Percentiles rank a stretch among this genome's conserved stretches.
Evolutionary conservation across 2,329 filamentous ascomycete genomes (phyloP).

Genomic region (Samsoniella hepiali): DNA sequence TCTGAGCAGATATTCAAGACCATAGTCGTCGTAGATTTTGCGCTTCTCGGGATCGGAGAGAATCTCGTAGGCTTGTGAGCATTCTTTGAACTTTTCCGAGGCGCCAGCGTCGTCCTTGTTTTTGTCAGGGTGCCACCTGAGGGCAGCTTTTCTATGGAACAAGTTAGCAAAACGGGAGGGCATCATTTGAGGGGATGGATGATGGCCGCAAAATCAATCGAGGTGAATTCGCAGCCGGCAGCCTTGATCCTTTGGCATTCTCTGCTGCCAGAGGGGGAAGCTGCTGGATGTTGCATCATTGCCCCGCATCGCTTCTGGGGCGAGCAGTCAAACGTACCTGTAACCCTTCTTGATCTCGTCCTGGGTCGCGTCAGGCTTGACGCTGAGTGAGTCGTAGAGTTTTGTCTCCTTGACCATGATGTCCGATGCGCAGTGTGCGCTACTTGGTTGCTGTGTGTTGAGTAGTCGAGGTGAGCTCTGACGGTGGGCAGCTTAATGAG

Average conservation of each 20-base stretch:
- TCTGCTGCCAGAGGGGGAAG: not conserved
- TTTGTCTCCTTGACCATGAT: constrained; percentile 93
- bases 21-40: constrained; percentile 91
- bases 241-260: not conserved
- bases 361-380: constrained; percentile 77
- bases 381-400: constrained; percentile 81
- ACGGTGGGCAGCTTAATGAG: not conserved
- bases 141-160: constrained; percentile 69
- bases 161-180: constrained; percentile 15
- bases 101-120: constrained; percentile 88
- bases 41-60: constrained; percentile 96
- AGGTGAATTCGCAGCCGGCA: not conserved
- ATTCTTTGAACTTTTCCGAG: constrained; percentile 95
- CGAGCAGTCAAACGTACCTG: constrained; percentile 53
- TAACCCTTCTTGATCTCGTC: constrained; percentile 98
- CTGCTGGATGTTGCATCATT: constrained; percentile 2
- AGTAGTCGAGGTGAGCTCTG: not conserved
- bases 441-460: not conserved
- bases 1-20: constrained; percentile 85
- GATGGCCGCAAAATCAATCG: not conserved
- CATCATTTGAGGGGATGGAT: not conserved
- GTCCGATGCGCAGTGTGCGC: constrained; percentile 24
- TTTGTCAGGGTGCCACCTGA: constrained; percentile 94
- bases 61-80: constrained; percentile 96
- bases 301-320: constrained; percentile 7